A percentile compares a stretch with the other conserved stretches of the same genome.
phyloP scores from a whole-genome alignment of 2,329 filamentous ascomycete species.

The Trichophyton rubrum region DNA sequence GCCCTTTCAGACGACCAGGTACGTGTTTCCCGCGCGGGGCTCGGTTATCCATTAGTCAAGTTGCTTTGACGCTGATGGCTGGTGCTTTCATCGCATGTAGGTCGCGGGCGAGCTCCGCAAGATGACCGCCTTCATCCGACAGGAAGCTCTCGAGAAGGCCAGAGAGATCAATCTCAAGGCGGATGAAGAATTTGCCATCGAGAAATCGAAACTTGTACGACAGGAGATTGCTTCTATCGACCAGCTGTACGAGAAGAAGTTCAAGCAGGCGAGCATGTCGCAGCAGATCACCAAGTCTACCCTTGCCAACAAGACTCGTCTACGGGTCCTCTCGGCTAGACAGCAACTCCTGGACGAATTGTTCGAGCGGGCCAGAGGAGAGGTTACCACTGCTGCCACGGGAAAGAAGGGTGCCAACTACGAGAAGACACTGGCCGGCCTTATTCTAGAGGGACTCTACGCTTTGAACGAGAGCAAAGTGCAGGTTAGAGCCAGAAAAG shows the following conservation, averaged over 20 bases:
- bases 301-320: slow-evolving; percentile 86
- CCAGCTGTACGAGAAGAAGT: slow-evolving; percentile 90
- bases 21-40: slow-evolving; percentile 21
- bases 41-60: neutral
- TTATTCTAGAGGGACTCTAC: slow-evolving; percentile 84
- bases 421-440: slow-evolving; percentile 58
- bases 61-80: neutral
- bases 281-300: slow-evolving; percentile 98
- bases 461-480: slow-evolving; percentile 71
- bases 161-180: slow-evolving; percentile 97
- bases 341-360: slow-evolving; percentile 85
- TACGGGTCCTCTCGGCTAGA: slow-evolving; percentile 73
- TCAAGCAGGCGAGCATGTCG: slow-evolving; percentile 95
- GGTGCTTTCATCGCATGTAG: slow-evolving; percentile 36
- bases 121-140: slow-evolving; percentile 99
- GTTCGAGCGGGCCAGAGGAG: slow-evolving; percentile 67
- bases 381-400: slow-evolving; percentile 51
- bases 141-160: slow-evolving; percentile 94
- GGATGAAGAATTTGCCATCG: slow-evolving; percentile 97
- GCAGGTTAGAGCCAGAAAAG: slow-evolving; percentile 61
- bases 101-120: slow-evolving; percentile 97
- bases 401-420: slow-evolving; percentile 56
- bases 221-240: slow-evolving; percentile 92
- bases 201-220: slow-evolving; percentile 96
- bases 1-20: slow-evolving; percentile 97